Base-by-base conservation (phyloP, 1,139 yeast species). In the Hyphopichia wangnamkhiaoensis region DNA sequence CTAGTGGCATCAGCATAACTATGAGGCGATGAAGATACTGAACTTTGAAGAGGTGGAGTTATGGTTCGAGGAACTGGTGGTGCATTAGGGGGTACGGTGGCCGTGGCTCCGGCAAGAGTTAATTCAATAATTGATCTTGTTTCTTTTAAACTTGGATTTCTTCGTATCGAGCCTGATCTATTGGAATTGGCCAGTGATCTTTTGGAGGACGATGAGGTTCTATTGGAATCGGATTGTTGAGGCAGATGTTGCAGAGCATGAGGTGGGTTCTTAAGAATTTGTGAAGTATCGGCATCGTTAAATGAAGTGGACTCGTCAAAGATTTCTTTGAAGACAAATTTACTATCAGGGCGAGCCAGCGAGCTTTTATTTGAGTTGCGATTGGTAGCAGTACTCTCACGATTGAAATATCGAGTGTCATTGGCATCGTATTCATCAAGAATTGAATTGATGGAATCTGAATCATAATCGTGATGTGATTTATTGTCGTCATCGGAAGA, bases 401-500 rank as follows among this genome's bases (percentile, higher is more conserved):
- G 25, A 10, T 41, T n/a, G 30, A 24, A 25, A n/a, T 33, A 33
- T 12, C 29, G 31, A 20, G 37, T 14, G 15, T 28, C 37, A 10
- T 18, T 25, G 21, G 18, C 42, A 17, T 53, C 53, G 40, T 66
- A 65, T 31, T 64, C 71, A 28, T 61, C 58, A 6, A 68, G 52
- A 5, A 67, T 53, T 17, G 68, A 61, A 41, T 63, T 63, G 4
- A 66, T 56, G 13, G 71, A 64, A 23, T 63, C 71, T 1, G 62
- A 54, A 38, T 61, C 66, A 27, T 52, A 47, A 15, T 45, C 35
- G 8, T 36, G 29, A 4, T 16, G 31, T 8, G 49, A 40, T 12
- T 31, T 47, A 24, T 49, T 52, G 7, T 54, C 61, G 9, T 56
- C 56, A 12, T 33, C 35, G 3, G 28, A 21, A 4, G 28, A 23